These are phyloP conservation scores for Dothiorella sarmentorum DNA, from an alignment of 2,329 filamentous ascomycete species.

Conservation along the genomic window DNA sequence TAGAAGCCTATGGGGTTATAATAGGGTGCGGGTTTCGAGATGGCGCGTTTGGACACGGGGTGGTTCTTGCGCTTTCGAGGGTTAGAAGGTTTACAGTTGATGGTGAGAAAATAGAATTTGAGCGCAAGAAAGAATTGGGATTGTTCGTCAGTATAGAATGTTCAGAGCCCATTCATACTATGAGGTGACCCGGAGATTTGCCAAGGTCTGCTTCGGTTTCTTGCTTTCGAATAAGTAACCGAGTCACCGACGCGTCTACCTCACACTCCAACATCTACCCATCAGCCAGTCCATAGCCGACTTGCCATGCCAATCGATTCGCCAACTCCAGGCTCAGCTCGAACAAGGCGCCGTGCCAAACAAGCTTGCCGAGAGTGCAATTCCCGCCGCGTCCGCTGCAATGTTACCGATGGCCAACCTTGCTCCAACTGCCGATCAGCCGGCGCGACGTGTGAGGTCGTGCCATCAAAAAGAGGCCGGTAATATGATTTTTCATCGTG, in stretches of 20 bases:
- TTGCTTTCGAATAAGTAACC: no score
- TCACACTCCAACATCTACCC: neutral
- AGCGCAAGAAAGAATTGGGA: no score
- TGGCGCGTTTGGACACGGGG: no score
- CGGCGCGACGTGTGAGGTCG: conserved; percentile 40
- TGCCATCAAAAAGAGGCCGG: conserved; percentile 44
- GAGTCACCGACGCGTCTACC: neutral
- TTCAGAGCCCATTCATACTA: no score
- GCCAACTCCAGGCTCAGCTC: neutral
- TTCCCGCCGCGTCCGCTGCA: conserved; percentile 44
- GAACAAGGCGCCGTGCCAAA: conserved; percentile 34
- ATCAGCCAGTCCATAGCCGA: neutral
- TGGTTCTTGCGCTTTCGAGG: no score
- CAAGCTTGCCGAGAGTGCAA: conserved; percentile 46
- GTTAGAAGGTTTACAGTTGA: no score
- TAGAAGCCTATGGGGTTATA: no score
- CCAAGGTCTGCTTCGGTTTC: neutral
- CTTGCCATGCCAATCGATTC: neutral
- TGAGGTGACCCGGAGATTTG: neutral
- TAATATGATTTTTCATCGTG: conserved; percentile 31
- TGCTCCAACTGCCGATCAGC: conserved; percentile 42
- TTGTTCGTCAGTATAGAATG: no score
- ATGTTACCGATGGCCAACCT: conserved; percentile 45
- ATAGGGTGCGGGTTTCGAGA: no score
- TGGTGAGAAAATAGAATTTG: no score